A percentile compares a stretch with the other conserved stretches of the same genome.
Conservation (phyloP, 2,329 filamentous ascomycete species). For the Aspergillus vadensis region DNA sequence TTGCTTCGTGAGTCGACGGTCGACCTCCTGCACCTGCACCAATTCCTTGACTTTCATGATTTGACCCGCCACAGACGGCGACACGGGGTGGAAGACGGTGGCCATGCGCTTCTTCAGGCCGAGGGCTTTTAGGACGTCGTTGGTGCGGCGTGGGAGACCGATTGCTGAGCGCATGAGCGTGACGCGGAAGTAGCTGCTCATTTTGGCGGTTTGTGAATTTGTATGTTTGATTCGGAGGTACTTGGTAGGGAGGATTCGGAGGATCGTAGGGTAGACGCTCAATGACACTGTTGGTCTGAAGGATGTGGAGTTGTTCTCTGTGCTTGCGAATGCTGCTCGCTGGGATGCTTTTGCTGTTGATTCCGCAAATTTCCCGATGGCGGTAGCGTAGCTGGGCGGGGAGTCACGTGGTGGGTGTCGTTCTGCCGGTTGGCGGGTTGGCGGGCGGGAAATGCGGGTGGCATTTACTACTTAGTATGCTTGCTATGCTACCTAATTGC, state of each 20-base stretch:
- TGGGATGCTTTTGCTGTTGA: background rate
- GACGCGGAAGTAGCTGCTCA: slow-evolving; percentile 84
- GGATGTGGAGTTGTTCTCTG: background rate
- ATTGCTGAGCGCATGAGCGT: slow-evolving; percentile 88
- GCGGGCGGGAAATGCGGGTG: slow-evolving; percentile 7
- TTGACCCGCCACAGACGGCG: slow-evolving; percentile 79
- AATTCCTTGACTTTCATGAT: slow-evolving; percentile 94
- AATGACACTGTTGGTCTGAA: no score
- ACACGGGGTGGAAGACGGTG: slow-evolving; percentile 87
- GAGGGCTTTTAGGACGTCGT: slow-evolving; percentile 79
- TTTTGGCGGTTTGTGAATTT: slow-evolving; percentile 36
- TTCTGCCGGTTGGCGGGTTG: slow-evolving; percentile 17
- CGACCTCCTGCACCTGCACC: slow-evolving; percentile 78
- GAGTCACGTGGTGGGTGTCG: slow-evolving; percentile 32
- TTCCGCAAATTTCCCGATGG: slow-evolving; percentile 20
- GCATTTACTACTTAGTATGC: background rate
- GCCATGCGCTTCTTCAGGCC: slow-evolving; percentile 81
- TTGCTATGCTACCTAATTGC: background rate
- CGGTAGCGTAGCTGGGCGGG: slow-evolving; percentile 30
- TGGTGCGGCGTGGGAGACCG: slow-evolving; percentile 77
- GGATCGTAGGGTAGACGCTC: no score
- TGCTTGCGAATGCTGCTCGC: background rate
- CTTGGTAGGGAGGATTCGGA: background rate
- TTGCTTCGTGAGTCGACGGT: slow-evolving; percentile 60
- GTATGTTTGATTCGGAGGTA: background rate